phyloP scores from a whole-genome alignment of 2,329 filamentous ascomycete species.

The Alternaria brassicae region DNA sequence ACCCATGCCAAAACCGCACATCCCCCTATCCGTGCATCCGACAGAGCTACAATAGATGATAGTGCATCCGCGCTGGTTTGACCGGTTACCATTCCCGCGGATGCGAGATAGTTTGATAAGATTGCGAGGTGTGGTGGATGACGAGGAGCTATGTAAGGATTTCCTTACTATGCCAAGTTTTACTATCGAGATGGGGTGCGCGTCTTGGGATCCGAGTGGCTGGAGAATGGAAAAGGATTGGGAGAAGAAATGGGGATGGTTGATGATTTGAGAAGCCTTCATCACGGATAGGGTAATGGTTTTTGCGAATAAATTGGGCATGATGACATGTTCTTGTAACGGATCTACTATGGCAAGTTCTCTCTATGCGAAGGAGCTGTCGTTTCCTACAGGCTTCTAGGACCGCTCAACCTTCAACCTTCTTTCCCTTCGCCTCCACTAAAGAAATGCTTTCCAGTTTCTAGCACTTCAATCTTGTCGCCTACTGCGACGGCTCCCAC shows the following conservation, averaged over 20 bases:
- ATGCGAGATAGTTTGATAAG: conserved; percentile 52
- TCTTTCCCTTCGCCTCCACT: conserved; percentile 18
- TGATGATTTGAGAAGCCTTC: conserved; percentile 5
- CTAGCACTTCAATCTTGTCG: conserved; percentile 43
- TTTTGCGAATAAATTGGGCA: not conserved
- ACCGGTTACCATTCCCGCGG: conserved; percentile 52
- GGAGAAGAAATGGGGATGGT: conserved; percentile 48
- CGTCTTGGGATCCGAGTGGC: conserved; percentile 44
- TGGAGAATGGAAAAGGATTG: conserved; percentile 48
- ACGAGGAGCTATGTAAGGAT: conserved; percentile 49
- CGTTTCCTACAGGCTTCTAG: not conserved
- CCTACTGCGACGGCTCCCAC: conserved; percentile 42
- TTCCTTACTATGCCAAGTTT: conserved; percentile 47
- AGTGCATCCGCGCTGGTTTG: conserved; percentile 51
- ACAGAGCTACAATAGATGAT: conserved; percentile 44
- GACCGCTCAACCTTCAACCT: conserved; percentile 13
- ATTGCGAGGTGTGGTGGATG: conserved; percentile 42
- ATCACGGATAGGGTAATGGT: not conserved
- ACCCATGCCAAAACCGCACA: conserved; percentile 20
- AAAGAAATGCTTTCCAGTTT: conserved; percentile 44
- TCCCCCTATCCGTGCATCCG: conserved; percentile 40
- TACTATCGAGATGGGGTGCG: conserved; percentile 33
- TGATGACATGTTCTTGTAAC: not conserved
- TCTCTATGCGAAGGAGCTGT: not conserved
- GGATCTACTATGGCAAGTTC: not conserved